phyloP scores from a whole-genome alignment of 495 filamentous ascomycete genomes.

The Tuber magnatum region DNA sequence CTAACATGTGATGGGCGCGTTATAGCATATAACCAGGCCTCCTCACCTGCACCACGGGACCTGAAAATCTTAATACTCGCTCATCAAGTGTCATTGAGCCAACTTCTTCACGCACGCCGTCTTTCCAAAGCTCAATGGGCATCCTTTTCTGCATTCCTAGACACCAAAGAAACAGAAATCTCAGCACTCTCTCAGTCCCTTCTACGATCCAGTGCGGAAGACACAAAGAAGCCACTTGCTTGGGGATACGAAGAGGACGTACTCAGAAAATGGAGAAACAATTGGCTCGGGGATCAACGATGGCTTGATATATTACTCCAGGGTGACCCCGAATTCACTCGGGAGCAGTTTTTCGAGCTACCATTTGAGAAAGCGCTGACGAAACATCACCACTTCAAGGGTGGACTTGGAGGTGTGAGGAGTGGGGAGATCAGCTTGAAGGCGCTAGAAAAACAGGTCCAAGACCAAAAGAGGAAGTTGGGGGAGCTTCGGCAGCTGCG shows the following conservation, averaged over 20 bases:
- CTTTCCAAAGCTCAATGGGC: conserved; percentile 39
- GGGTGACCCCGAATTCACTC: conserved; percentile 34
- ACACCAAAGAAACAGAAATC: conserved; percentile 31
- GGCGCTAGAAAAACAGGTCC: conserved; percentile 36
- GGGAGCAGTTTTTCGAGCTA: conserved; percentile 37
- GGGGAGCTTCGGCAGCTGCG: conserved; percentile 27
- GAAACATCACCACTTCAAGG: conserved; percentile 36
- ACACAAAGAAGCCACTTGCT: conserved; percentile 9
- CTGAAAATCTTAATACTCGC: conserved; percentile 31
- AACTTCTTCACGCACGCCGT: conserved; percentile 25
- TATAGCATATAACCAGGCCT: conserved; percentile 35
- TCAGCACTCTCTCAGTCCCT: conserved; percentile 13
- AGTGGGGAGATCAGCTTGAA: conserved; percentile 29
- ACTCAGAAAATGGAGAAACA: conserved; percentile 37
- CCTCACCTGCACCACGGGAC: conserved; percentile 21
- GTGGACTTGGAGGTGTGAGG: conserved; percentile 13
- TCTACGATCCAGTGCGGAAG: not conserved
- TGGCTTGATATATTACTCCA: conserved; percentile 39
- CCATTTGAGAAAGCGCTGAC: conserved; percentile 35
- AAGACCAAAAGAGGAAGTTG: conserved; percentile 34
- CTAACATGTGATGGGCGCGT: conserved; percentile 9
- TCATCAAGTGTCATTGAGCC: conserved; percentile 22
- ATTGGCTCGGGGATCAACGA: conserved; percentile 39
- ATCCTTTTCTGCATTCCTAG: conserved; percentile 31
- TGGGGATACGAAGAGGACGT: conserved; percentile 36